Evolutionary conservation across 164 flowering plant genomes (phyloP), one percentile per base, ranked within the genome.

Genomic region (Vitis rupestris): DNA sequence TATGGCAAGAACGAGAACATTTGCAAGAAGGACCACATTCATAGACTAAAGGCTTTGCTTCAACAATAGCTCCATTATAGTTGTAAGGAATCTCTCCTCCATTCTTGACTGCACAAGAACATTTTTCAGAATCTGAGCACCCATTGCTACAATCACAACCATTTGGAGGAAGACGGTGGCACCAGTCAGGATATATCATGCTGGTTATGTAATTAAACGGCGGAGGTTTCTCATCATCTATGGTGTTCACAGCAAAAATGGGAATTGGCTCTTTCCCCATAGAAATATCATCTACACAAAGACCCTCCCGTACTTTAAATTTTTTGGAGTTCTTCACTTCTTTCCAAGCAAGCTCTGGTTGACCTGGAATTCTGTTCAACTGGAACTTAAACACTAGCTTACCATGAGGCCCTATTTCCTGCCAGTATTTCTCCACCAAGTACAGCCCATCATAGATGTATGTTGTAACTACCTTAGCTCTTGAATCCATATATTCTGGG

Each of bases 11-110:
- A 52, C 89, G 85, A 44, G 93, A 90, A 72, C 98, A 94, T 76
- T 79, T 85, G 80, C 98, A 94, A 10, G 75, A 71, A 56, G 93
- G 93, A 15, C 98, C 97, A 74, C 97, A 94, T 78, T 94, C 98
- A 74, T 83, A 89, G 9, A 92, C 91, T 15, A 94, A 79, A 54
- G 90, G 79, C 73, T 88, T 92, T 29, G 78, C 88, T 74, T 86
- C 87, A 53, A 92, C 94, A 61, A 94, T 87, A 13, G 92, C 87
- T 14, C 97, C 97, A 74, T 90, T 78, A 56, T 66, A 72, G 74
- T 90, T 92, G 68, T 75, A 94, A 11, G 98, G 98, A 54, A 94
- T 81, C 73, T 84, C 94, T 9, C 95, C 93, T 29, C 94, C 97
- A 75, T 94, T 94, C 73, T 75, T 87, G 9, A 70, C 76, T 1